A percentile compares a stretch with the other conserved stretches of the same genome.
phyloP scores from a whole-genome alignment of 306 rosid genomes.

The Canavalia ensiformis region DNA sequence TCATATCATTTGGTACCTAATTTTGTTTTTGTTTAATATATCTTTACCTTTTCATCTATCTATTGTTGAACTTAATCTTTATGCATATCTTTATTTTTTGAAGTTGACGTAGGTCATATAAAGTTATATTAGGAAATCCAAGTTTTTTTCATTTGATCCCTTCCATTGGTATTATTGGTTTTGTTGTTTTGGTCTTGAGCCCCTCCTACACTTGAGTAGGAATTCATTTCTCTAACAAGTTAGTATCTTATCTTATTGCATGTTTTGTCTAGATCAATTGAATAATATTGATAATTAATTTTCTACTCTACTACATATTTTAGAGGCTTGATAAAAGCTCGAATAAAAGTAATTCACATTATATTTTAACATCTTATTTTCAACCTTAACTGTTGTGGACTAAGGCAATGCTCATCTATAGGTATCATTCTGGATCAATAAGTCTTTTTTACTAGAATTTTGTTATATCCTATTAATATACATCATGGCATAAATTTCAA shows the following conservation, averaged over 20 bases:
- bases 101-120: conserved; percentile 63
- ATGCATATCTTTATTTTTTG: conserved; percentile 27
- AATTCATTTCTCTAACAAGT: conserved; percentile 68
- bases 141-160: conserved; percentile 66
- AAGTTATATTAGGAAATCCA: conserved; percentile 63
- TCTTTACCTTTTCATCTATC: conserved; percentile 17
- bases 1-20: conserved; percentile 30
- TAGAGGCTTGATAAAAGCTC: conserved; percentile 78
- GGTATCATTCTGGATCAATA: conserved; percentile 56
- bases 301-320: conserved; percentile 44
- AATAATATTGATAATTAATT: conserved; percentile 38
- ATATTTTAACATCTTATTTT: conserved; percentile 71
- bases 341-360: conserved; percentile 73
- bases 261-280: conserved; percentile 32
- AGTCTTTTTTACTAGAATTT: conserved; percentile 36
- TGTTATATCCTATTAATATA: conserved; percentile 43
- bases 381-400: conserved; percentile 88
- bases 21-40: not conserved
- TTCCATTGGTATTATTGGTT: conserved; percentile 78
- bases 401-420: conserved; percentile 82
- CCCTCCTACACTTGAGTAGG: conserved; percentile 72
- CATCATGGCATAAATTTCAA: conserved; percentile 59
- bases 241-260: conserved; percentile 45
- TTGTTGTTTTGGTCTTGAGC: conserved; percentile 84
- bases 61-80: not conserved